Conservation (phyloP, 495 filamentous ascomycete genomes). For the Trichoderma reesei region DNA sequence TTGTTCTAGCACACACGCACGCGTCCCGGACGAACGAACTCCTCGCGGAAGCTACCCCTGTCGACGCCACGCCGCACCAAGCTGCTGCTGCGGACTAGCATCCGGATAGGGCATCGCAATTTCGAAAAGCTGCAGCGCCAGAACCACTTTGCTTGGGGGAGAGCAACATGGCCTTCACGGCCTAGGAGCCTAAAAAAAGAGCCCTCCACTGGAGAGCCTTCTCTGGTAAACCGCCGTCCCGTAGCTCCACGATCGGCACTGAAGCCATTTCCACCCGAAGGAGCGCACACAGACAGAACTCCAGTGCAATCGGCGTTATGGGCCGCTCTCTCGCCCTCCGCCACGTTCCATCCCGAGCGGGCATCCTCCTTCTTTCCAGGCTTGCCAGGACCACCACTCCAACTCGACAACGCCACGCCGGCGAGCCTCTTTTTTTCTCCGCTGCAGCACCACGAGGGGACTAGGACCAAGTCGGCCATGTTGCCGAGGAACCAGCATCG, state of each 20-base stretch:
- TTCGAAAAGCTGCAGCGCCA: not conserved
- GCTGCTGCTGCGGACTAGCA: not conserved
- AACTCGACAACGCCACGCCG: not conserved
- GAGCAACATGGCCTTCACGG: not conserved
- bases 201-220: not conserved
- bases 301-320: conserved; percentile 1
- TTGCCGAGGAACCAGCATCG: not conserved
- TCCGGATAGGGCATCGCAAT: not conserved
- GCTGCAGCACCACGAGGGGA: not conserved
- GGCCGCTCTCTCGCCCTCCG: not conserved
- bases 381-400: not conserved
- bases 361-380: not conserved
- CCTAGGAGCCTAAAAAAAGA: not conserved
- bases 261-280: not conserved
- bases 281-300: not conserved
- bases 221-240: not conserved
- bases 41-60: not conserved
- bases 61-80: not conserved
- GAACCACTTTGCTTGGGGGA: not conserved
- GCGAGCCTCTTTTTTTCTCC: not conserved
- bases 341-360: not conserved
- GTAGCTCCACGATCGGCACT: conserved; percentile 1
- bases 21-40: too few relatives aligned
- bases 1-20: not conserved
- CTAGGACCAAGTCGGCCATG: conserved; percentile 3